phyloP scores from a whole-genome alignment of 352 stramenopile genomes.

The Phytopythium litorale region DNA sequence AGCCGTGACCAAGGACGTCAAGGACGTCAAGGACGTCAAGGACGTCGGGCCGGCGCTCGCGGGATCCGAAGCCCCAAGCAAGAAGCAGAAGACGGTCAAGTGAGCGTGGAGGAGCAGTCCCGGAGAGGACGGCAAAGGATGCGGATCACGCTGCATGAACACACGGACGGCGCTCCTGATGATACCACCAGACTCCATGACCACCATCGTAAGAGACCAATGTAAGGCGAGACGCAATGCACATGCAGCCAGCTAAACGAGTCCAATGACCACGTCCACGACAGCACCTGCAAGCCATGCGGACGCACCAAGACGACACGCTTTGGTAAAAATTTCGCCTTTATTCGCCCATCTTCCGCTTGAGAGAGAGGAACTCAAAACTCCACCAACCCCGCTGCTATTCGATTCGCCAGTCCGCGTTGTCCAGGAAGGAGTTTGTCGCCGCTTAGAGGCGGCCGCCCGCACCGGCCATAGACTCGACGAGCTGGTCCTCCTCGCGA shows the following conservation, averaged over 20 bases:
- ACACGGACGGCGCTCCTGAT: no score
- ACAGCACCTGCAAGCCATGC: no score
- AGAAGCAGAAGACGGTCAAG: slow-evolving; percentile 32
- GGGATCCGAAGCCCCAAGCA: slow-evolving; percentile 17
- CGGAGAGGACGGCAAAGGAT: no score
- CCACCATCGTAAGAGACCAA: not conserved
- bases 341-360: slow-evolving; percentile 79
- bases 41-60: slow-evolving; percentile 5
- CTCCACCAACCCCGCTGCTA: slow-evolving; percentile 5
- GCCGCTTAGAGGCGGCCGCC: slow-evolving; percentile 86
- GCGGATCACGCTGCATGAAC: not conserved
- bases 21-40: not conserved
- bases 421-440: slow-evolving; percentile 15
- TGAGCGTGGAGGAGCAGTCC: not conserved
- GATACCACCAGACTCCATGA: not conserved
- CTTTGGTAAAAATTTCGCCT: slow-evolving; percentile 73
- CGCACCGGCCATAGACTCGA: slow-evolving; percentile 83
- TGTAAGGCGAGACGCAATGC: not conserved
- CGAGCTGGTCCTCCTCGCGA: slow-evolving; percentile 81
- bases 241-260: no score
- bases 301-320: no score
- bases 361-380: slow-evolving; percentile 30
- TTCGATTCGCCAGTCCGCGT: slow-evolving; percentile 3
- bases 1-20: not conserved
- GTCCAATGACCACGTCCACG: no score